Base-by-base conservation (phyloP, 106 monocot species). In the Acorus calamus region DNA sequence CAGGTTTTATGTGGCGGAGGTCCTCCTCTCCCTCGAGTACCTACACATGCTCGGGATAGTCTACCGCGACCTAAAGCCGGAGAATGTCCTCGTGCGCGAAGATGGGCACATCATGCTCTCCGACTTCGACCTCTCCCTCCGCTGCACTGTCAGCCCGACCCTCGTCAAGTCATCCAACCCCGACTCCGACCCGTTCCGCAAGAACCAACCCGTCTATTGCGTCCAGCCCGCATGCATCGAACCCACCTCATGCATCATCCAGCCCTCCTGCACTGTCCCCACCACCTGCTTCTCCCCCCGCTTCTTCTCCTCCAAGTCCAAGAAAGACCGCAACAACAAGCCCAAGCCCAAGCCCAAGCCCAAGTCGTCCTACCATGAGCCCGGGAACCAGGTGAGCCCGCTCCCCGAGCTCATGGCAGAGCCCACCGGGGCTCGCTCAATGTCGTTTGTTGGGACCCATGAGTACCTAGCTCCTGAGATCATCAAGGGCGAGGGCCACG, bases 381-480 rank as follows among this genome's bases (percentile, higher is more conserved):
- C 47, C 45, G 69, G 69, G 70, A 50, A 52, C 44, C 63, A 42
- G 43, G 63, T 69, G 14, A 70, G 53, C 46, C 60, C 46, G 5
- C 7, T 69, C 46, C 63, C 69, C 8, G 69, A 76, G 58, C 69
- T 76, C 7, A 70, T 76, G 5, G 76, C 76, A 10, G 76, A 76
- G 46, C 76, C 76, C 3, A 76, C 76, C 1, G 76, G 70, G 56
- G 76, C 76, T 13, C 55, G 76, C 4, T 76, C 76, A 0, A 76
- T 69, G 69, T 76, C 76, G 8, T 76, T 76, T 52, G 76, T 76
- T 42, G 76, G 76, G 45, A 76, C 76, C 4, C 76, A 76, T 8
- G 76, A 76, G 63, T 76, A 76, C 50, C 55, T 75, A 42, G 75
- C 75, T 2, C 75, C 75, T 5, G 75, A 75, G 62, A 75, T 75